Conservation (phyloP, 2,329 filamentous ascomycete species). For the Trichoderma cornu-damae region DNA sequence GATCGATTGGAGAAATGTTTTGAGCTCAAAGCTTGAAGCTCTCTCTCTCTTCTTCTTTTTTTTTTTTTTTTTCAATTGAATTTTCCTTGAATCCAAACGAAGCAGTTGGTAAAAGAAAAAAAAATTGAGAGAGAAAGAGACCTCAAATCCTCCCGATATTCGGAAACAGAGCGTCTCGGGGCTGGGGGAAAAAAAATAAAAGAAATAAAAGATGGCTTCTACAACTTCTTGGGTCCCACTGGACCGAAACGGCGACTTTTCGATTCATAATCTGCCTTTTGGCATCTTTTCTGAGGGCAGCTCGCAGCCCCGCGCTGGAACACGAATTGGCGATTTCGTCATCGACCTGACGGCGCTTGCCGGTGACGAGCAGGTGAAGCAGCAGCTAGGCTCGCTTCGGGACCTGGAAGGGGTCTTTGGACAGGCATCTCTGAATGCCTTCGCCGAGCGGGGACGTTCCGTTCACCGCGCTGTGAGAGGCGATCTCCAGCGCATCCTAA, state of each 20-base stretch:
- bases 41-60: neutral
- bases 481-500: conserved; percentile 59
- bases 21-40: conserved; percentile 4
- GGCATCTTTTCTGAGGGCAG: conserved; percentile 65
- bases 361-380: conserved; percentile 29
- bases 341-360: conserved; percentile 65
- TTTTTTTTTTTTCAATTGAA: neutral
- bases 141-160: neutral
- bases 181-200: neutral
- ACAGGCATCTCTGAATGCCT: conserved; percentile 30
- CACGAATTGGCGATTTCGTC: conserved; percentile 68
- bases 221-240: conserved; percentile 17
- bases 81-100: neutral
- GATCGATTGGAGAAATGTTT: neutral
- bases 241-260: conserved; percentile 45
- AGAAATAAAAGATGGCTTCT: neutral
- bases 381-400: conserved; percentile 31
- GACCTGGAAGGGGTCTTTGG: conserved; percentile 28
- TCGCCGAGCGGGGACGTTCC: conserved; percentile 54
- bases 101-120: neutral
- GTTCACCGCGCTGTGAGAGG: conserved; percentile 65
- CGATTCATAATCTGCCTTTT: conserved; percentile 76
- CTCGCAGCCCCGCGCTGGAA: conserved; percentile 55
- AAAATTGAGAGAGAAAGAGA: no score
- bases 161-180: neutral